Conservation (phyloP, 2,329 filamentous ascomycete species). For the Nakataea oryzae region DNA sequence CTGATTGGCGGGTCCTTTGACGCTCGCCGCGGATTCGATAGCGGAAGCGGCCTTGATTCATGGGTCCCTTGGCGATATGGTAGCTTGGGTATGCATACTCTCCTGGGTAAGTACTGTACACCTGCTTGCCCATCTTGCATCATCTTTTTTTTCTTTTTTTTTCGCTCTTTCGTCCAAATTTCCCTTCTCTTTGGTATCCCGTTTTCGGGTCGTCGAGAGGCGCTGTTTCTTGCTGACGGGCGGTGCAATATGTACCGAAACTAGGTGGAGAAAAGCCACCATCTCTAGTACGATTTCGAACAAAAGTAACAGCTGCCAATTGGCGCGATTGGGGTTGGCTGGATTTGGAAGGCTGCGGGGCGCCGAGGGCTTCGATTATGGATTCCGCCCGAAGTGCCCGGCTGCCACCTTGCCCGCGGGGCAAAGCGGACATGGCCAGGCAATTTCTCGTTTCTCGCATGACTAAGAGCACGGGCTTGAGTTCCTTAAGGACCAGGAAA, state of each 20-base stretch:
- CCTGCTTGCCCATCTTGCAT: no score
- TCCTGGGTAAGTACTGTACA: no score
- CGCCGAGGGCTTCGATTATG: neutral
- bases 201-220: neutral
- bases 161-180: no score
- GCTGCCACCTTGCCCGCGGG: no score
- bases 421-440: neutral
- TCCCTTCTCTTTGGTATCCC: no score
- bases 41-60: no score
- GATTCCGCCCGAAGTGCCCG: neutral
- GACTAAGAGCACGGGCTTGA: neutral
- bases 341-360: no score
- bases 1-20: neutral
- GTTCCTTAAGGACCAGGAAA: neutral
- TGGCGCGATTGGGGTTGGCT: neutral
- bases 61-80: no score
- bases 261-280: neutral
- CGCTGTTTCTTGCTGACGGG: neutral
- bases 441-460: neutral
- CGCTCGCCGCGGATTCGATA: no score
- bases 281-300: neutral
- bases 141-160: no score
- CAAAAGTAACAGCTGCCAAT: neutral
- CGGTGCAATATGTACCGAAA: no score
- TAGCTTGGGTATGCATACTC: no score